Base-by-base conservation (phyloP, 163 green algal species). In the Prototheca cutis region DNA sequence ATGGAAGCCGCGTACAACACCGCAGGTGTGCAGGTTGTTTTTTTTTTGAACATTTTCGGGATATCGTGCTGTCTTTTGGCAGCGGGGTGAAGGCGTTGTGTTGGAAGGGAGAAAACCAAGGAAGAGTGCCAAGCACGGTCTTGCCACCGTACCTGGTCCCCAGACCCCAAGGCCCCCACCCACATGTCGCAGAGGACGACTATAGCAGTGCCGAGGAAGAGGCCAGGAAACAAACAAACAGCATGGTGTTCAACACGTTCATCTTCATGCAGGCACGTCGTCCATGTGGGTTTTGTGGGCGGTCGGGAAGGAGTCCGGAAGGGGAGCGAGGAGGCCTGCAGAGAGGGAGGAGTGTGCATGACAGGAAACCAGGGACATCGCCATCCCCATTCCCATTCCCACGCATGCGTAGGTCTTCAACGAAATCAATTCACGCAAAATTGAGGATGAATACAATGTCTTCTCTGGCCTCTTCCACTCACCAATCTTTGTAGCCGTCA, bases 231-330 rank as follows among this genome's bases (percentile, higher is more conserved):
- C 63, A 65, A 18, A 56, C 73, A 21, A 86, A 90, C 63, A 88
- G 79, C 15, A 65, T 97, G 48, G 85, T 98, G 31, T 98, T 98
- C 87, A 97, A 98, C 73, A 61, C 80, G 21, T 98, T 97, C 76
- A 95, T 98, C 65, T 95, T 86, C 53, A 78, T 86, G 51, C 87
- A 95, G 82, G 84, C 81, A 7, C 10, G 42, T 15, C 13, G n/a
- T n/a, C n/a, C n/a, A n/a, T n/a, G n/a, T n/a, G n/a, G n/a, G n/a
- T n/a, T n/a, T n/a, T n/a, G n/a, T n/a, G n/a, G n/a, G n/a, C n/a
- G n/a, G n/a, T n/a, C n/a, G n/a, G n/a, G n/a, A n/a, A n/a, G n/a
- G n/a, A n/a, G n/a, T n/a, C n/a, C n/a, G n/a, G n/a, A n/a, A n/a
- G n/a, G n/a, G n/a, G n/a, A n/a, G n/a, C n/a, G n/a, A n/a, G n/a